Conservation (phyloP, 306 rosid genomes). For the Glycine soja region DNA sequence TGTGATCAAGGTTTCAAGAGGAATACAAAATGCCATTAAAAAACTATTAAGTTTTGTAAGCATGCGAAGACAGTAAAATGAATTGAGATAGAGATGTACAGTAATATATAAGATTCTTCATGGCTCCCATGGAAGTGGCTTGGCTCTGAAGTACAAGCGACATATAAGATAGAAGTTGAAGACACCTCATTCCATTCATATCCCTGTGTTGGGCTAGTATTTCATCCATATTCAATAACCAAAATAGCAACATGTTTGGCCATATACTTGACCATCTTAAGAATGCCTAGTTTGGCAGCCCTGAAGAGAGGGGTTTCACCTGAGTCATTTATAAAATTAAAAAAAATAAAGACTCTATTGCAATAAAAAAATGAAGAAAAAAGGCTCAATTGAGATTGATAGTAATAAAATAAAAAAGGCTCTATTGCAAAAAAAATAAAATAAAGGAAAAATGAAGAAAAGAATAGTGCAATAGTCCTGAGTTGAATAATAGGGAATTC, state of each 20-base stretch:
- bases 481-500: slow-evolving; percentile 94
- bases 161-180: slow-evolving; percentile 41
- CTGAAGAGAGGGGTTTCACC: slow-evolving; percentile 44
- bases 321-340: neutral
- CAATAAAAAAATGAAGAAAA: too few species aligned
- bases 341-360: too few species aligned
- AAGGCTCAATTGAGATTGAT: neutral
- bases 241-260: slow-evolving; percentile 24
- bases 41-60: neutral
- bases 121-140: slow-evolving; percentile 1
- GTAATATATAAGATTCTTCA: slow-evolving; percentile 14
- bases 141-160: slow-evolving; percentile 29
- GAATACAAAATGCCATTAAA: neutral
- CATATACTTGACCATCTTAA: slow-evolving; percentile 20
- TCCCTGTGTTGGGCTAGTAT: slow-evolving; percentile 23
- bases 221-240: slow-evolving; percentile 25
- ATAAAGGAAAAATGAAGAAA: neutral
- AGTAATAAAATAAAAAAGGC: slow-evolving; percentile 21
- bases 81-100: slow-evolving; percentile 10
- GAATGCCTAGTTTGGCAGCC: slow-evolving; percentile 29
- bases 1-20: slow-evolving; percentile 50
- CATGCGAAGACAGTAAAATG: neutral
- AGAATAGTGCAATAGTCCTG: slow-evolving; percentile 29
- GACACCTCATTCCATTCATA: slow-evolving; percentile 24
- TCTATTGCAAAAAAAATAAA: slow-evolving; percentile 30